Percentiles rank a stretch among this genome's conserved stretches.
Conservation (phyloP, 768 basidiomycete genomes). For the Trametes maxima region DNA sequence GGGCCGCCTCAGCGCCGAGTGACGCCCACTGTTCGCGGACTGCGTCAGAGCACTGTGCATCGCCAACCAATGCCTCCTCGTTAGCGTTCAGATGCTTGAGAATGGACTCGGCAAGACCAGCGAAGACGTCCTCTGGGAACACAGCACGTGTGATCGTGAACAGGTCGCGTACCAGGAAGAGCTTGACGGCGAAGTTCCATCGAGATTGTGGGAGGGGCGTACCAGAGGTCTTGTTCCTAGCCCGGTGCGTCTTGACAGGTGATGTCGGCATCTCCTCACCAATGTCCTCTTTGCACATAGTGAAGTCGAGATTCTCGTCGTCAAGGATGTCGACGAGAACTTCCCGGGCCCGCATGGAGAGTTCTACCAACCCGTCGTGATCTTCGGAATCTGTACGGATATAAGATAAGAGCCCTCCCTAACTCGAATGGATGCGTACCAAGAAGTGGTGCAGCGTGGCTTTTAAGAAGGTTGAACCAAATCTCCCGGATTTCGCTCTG, state of each 20-base stretch:
- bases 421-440: conserved; percentile 37
- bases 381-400: conserved; percentile 44
- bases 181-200: conserved; percentile 52
- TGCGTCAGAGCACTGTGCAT: conserved; percentile 45
- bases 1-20: conserved; percentile 57
- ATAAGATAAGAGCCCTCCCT: background rate
- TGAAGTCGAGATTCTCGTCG: conserved; percentile 26
- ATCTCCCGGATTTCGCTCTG: conserved; percentile 52
- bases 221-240: background rate
- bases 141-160: conserved; percentile 51
- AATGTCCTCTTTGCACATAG: conserved; percentile 13
- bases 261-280: conserved; percentile 18
- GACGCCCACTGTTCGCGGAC: conserved; percentile 60
- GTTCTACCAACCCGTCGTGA: conserved; percentile 29
- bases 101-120: conserved; percentile 47
- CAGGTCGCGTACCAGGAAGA: conserved; percentile 59
- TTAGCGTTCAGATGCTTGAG: conserved; percentile 51
- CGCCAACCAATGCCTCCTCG: conserved; percentile 47
- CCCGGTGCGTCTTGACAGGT: conserved; percentile 16
- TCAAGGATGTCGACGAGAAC: conserved; percentile 45
- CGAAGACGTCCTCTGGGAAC: conserved; percentile 47
- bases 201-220: conserved; percentile 18
- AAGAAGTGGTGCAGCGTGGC: conserved; percentile 48
- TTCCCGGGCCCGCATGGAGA: conserved; percentile 36
- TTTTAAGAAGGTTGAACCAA: conserved; percentile 60